These are phyloP conservation scores for Malbranchea zuffiana DNA, from an alignment of 2,329 filamentous ascomycete genomes.

Conservation along the genomic window DNA sequence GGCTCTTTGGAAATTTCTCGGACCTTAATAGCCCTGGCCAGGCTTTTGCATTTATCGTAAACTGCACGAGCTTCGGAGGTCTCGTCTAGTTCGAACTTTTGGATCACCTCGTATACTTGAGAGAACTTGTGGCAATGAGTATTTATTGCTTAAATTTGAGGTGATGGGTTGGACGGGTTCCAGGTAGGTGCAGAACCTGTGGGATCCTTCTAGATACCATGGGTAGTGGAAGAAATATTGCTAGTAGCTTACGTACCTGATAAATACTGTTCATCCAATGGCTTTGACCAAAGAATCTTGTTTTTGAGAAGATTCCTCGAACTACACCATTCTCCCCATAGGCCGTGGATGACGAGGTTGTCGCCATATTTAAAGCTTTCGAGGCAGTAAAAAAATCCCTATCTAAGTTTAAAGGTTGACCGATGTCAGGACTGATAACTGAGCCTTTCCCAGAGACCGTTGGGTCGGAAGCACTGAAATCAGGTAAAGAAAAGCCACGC, in stretches of 20 bases:
- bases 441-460: neutral
- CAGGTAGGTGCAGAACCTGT: too few relatives aligned
- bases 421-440: neutral
- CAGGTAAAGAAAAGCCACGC: neutral
- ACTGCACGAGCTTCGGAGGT: conserved; percentile 25
- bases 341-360: neutral
- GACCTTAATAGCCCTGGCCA: conserved; percentile 42
- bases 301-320: conserved; percentile 29
- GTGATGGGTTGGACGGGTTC: too few relatives aligned
- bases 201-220: too few relatives aligned
- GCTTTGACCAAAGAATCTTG: conserved; percentile 42
- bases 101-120: conserved; percentile 14
- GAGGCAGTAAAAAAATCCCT: neutral
- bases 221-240: neutral
- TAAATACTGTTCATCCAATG: conserved; percentile 39
- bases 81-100: conserved; percentile 22
- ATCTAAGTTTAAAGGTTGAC: neutral
- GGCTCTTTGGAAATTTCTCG: conserved; percentile 22
- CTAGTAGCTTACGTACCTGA: conserved; percentile 2
- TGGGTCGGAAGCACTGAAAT: neutral
- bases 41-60: conserved; percentile 40
- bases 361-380: neutral
- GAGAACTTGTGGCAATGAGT: conserved; percentile 15
- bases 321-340: neutral
- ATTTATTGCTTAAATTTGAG: too few relatives aligned